phyloP scores from a whole-genome alignment of 805 yeast genomes.

The Ogataea wickerhamii region DNA sequence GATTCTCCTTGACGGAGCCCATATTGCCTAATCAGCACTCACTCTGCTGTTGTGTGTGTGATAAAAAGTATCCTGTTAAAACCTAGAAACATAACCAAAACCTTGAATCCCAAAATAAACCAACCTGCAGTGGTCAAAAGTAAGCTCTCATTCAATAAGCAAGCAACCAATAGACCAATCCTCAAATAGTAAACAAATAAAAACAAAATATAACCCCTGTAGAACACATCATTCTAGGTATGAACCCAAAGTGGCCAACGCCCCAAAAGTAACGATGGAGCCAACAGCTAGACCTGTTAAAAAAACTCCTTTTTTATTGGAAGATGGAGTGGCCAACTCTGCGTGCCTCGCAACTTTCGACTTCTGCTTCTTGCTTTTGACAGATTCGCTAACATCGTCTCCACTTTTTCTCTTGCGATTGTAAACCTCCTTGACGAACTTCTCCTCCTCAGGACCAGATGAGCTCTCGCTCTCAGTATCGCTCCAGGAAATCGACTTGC shows the following conservation, averaged over 20 bases:
- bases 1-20: conserved; percentile 36
- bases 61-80: too few relatives aligned
- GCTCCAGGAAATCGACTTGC: too few relatives aligned
- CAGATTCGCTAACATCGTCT: neutral
- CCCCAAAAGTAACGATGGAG: conserved; percentile 19
- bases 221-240: conserved; percentile 9
- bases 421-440: conserved; percentile 5
- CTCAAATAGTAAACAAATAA: neutral
- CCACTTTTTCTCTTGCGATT: conserved; percentile 5
- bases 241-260: conserved; percentile 26
- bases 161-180: neutral
- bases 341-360: neutral
- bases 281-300: conserved; percentile 22
- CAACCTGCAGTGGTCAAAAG: too few relatives aligned
- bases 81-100: too few relatives aligned
- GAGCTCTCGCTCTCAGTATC: too few relatives aligned
- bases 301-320: conserved; percentile 9
- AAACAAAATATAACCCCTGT: neutral
- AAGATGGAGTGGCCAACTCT: neutral
- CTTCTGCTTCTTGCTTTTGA: conserved; percentile 3
- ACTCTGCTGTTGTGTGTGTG: neutral
- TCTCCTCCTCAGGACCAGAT: conserved; percentile 16
- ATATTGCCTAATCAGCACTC: conserved; percentile 11
- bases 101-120: too few relatives aligned
- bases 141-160: neutral